Percentiles rank a stretch among this genome's conserved stretches.
Evolutionary conservation across 116 monocot species (phyloP).

Genomic region (Cymodocea nodosa): DNA sequence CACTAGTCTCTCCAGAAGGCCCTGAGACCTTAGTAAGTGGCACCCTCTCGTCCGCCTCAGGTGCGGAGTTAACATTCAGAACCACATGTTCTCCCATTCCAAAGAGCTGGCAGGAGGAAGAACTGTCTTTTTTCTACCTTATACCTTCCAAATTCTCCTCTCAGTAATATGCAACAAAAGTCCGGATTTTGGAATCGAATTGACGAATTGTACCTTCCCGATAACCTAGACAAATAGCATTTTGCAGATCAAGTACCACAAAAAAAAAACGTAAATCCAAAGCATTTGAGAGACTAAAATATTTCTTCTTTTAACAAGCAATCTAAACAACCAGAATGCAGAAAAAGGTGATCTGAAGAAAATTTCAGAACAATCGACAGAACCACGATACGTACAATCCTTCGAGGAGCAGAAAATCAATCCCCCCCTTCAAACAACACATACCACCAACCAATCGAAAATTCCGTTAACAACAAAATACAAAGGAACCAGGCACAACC

Average conservation of each 20-base stretch:
- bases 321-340: too few relatives aligned
- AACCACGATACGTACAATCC: too few relatives aligned
- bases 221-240: too few relatives aligned
- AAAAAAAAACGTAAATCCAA: too few relatives aligned
- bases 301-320: too few relatives aligned
- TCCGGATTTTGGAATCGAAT: not conserved
- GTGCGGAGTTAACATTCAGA: constrained; percentile 36
- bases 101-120: not conserved
- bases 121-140: not conserved
- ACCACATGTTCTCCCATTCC: constrained; percentile 62
- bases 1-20: constrained; percentile 2
- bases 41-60: not conserved
- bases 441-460: not conserved
- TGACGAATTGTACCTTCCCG: too few relatives aligned
- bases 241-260: too few relatives aligned
- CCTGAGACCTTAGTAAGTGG: not conserved
- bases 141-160: not conserved
- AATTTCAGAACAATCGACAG: too few relatives aligned
- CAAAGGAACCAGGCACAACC: not conserved
- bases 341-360: too few relatives aligned
- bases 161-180: not conserved
- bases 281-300: too few relatives aligned
- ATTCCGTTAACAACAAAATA: not conserved
- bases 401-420: too few relatives aligned
- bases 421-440: not conserved